phyloP scores from a whole-genome alignment of 495 filamentous ascomycete species.

The Hypoxylon crocopeplum region DNA sequence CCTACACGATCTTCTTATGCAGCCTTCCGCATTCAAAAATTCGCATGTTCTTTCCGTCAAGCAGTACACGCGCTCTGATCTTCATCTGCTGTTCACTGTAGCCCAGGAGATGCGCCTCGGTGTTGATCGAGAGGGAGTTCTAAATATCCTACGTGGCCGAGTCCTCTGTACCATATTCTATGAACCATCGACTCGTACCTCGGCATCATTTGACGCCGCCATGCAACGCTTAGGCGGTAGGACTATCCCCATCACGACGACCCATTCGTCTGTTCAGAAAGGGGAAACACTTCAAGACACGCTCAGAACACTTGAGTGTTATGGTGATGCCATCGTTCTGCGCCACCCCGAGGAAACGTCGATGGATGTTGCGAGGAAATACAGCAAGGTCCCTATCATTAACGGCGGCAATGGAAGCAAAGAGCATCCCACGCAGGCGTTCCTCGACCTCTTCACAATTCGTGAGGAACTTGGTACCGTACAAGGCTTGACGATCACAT shows the following conservation, averaged over 20 bases:
- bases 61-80: conserved; percentile 82
- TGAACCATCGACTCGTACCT: conserved; percentile 95
- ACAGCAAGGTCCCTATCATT: conserved; percentile 87
- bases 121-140: conserved; percentile 86
- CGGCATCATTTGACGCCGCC: conserved; percentile 93
- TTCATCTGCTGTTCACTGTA: conserved; percentile 93
- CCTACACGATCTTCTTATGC: conserved; percentile 73
- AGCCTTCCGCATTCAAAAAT: conserved; percentile 79
- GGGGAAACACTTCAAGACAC: conserved; percentile 94
- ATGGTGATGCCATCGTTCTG: conserved; percentile 91
- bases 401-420: conserved; percentile 95
- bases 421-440: conserved; percentile 97
- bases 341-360: conserved; percentile 85
- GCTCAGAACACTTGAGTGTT: conserved; percentile 89
- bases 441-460: conserved; percentile 99
- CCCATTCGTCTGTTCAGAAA: conserved; percentile 86
- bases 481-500: conserved; percentile 92
- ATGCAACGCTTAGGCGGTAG: conserved; percentile 96
- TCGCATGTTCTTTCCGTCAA: conserved; percentile 88
- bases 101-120: conserved; percentile 95
- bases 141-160: conserved; percentile 84
- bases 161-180: conserved; percentile 93
- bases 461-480: conserved; percentile 96
- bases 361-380: conserved; percentile 81
- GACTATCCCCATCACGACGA: conserved; percentile 76